Conservation (phyloP, 495 filamentous ascomycete species). For the Aspergillus sparsus region DNA sequence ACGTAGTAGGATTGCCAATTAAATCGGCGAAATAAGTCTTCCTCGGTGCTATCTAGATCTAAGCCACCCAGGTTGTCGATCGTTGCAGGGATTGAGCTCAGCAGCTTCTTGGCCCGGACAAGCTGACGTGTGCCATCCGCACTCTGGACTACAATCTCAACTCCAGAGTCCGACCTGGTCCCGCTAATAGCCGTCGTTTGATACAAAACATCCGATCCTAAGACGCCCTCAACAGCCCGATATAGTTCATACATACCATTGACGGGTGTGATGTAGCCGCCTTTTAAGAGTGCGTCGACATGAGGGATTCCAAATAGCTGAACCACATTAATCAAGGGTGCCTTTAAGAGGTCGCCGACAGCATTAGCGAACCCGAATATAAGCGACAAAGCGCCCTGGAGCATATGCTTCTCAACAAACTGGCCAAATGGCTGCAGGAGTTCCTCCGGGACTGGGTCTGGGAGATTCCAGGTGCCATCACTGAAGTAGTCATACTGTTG, state of each 20-base stretch:
- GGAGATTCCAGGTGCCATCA: slow-evolving; percentile 44
- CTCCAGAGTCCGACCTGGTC: slow-evolving; percentile 26
- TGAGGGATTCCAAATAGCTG: slow-evolving; percentile 29
- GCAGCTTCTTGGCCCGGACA: slow-evolving; percentile 47
- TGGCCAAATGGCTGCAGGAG: slow-evolving; percentile 50
- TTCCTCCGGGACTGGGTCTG: slow-evolving; percentile 53
- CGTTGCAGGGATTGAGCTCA: slow-evolving; percentile 48
- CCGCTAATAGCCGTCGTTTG: slow-evolving; percentile 32
- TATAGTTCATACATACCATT: slow-evolving; percentile 48
- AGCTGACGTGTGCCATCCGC: slow-evolving; percentile 31
- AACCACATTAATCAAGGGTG: slow-evolving; percentile 33
- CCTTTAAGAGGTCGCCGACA: slow-evolving; percentile 41
- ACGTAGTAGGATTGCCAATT: slow-evolving; percentile 45
- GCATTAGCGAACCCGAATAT: slow-evolving; percentile 36
- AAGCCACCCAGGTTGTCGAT: slow-evolving; percentile 36
- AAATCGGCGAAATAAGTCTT: slow-evolving; percentile 35
- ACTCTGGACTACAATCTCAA: slow-evolving; percentile 38
- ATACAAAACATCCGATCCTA: slow-evolving; percentile 35
- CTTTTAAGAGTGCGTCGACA: slow-evolving; percentile 18
- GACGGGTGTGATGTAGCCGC: slow-evolving; percentile 28
- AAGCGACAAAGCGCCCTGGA: slow-evolving; percentile 28
- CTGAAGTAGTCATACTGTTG: slow-evolving; percentile 27
- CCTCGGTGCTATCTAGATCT: slow-evolving; percentile 39
- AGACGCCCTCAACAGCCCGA: slow-evolving; percentile 30
- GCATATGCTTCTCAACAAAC: slow-evolving; percentile 49